A percentile compares a stretch with the other conserved stretches of the same genome.
Conservation (phyloP, 2,329 filamentous ascomycete species). For the Aspergillus thermomutatus region DNA sequence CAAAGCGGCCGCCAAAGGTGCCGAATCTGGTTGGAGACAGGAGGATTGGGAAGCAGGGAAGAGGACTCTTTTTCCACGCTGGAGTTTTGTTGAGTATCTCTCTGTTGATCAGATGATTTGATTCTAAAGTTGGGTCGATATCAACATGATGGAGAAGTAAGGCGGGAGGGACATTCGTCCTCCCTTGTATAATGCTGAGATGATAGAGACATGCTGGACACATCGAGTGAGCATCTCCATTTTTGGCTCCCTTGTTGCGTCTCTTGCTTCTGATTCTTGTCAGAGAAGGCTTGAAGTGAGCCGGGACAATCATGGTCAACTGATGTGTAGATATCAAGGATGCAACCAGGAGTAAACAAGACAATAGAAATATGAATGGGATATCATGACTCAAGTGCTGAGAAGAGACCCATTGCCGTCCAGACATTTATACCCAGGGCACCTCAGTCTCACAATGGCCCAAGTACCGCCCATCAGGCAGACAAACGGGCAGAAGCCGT, state of each 20-base stretch:
- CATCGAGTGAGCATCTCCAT: neutral
- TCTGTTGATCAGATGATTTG: neutral
- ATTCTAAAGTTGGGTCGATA: neutral
- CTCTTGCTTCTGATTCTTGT: neutral
- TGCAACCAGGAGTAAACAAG: neutral
- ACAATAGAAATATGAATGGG: neutral
- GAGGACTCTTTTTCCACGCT: conserved; percentile 9
- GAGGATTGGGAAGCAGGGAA: conserved; percentile 7
- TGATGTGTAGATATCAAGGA: neutral
- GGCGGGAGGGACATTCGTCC: neutral
- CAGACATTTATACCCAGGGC: neutral
- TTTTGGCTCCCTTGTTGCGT: neutral
- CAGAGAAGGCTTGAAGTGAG: neutral
- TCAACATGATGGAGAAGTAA: neutral
- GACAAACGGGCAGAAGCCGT: neutral
- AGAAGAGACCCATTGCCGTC: neutral
- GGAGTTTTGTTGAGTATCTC: conserved; percentile 1
- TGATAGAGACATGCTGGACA: neutral
- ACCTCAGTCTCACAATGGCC: neutral
- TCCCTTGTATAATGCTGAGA: neutral
- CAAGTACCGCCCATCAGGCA: neutral
- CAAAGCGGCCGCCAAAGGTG: conserved; percentile 25
- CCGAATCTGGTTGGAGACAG: conserved; percentile 16
- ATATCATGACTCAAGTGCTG: neutral
- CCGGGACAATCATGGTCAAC: neutral